Conservation (phyloP, 2,329 filamentous ascomycete species). For the Cladorrhinum sp. region DNA sequence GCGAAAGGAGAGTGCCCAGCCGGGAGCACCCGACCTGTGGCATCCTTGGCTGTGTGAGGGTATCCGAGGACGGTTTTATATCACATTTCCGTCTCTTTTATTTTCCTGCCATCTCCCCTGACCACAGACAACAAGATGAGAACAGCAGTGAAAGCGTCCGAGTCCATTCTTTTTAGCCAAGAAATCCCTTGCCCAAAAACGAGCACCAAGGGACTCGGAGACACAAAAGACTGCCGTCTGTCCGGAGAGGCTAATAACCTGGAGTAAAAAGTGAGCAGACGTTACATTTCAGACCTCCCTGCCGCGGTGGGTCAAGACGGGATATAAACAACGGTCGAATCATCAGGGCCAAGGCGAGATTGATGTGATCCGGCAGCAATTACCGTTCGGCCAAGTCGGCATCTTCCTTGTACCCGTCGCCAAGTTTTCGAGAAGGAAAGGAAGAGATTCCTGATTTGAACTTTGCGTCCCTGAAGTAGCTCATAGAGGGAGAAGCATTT, state of each 20-base stretch:
- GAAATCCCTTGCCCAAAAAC: neutral
- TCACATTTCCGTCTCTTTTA: neutral
- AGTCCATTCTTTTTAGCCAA: neutral
- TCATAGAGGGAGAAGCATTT: too few species aligned
- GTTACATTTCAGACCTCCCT: slow-evolving; percentile 7
- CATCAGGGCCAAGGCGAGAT: neutral
- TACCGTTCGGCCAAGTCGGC: slow-evolving; percentile 12
- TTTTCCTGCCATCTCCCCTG: neutral
- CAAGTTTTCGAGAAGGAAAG: neutral
- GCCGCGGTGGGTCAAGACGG: slow-evolving; percentile 12
- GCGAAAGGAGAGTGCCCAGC: slow-evolving; percentile 8
- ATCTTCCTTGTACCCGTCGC: slow-evolving; percentile 6
- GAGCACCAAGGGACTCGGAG: neutral
- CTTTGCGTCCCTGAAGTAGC: too few species aligned
- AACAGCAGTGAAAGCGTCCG: neutral
- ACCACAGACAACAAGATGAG: neutral
- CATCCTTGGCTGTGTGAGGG: neutral
- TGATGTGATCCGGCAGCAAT: slow-evolving; percentile 12
- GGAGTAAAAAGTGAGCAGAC: neutral
- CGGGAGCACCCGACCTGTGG: slow-evolving; percentile 8
- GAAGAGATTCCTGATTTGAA: too few species aligned
- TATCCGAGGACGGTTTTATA: neutral
- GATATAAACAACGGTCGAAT: slow-evolving; percentile 1
- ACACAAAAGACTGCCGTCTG: neutral
- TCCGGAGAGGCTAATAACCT: neutral